phyloP scores from a whole-genome alignment of 257 asterid species.

The Gentiana macrophylla region DNA sequence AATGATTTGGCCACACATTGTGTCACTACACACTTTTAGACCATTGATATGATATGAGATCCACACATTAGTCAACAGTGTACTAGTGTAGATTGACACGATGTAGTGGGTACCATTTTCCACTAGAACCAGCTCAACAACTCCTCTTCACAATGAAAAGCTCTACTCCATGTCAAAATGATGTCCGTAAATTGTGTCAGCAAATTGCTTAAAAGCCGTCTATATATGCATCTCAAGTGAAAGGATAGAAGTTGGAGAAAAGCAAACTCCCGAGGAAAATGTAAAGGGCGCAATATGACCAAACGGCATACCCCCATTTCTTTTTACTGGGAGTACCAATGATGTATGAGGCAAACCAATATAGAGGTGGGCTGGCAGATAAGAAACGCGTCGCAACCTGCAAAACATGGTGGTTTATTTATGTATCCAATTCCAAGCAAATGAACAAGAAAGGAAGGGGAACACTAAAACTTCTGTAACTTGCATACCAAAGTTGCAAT shows the following conservation, averaged over 20 bases:
- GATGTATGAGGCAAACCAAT: slow-evolving; percentile 71
- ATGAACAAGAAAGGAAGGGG: not conserved
- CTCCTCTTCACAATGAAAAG: not conserved
- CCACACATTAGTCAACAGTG: too few species aligned
- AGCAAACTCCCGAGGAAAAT: slow-evolving; percentile 71
- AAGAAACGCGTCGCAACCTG: slow-evolving; percentile 93
- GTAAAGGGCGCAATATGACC: slow-evolving; percentile 74
- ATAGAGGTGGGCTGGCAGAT: slow-evolving; percentile 74
- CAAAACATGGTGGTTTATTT: not conserved
- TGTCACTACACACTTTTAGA: too few species aligned
- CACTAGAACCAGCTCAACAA: too few species aligned
- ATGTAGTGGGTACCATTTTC: too few species aligned
- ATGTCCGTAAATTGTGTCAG: not conserved
- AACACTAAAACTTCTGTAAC: too few species aligned
- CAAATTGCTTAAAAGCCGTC: not conserved
- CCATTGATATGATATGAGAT: too few species aligned
- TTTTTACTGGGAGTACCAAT: slow-evolving; percentile 37
- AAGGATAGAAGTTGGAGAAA: slow-evolving; percentile 93
- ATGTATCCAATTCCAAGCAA: not conserved
- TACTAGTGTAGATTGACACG: too few species aligned
- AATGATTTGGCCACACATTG: too few species aligned
- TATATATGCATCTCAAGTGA: slow-evolving; percentile 39
- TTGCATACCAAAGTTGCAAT: too few species aligned
- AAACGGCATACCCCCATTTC: slow-evolving; percentile 61
- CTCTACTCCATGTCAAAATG: not conserved